Evolutionary conservation across 2,329 filamentous ascomycete species (phyloP), one percentile per base, ranked within the genome.

Genomic region (Ascochyta fabae): DNA sequence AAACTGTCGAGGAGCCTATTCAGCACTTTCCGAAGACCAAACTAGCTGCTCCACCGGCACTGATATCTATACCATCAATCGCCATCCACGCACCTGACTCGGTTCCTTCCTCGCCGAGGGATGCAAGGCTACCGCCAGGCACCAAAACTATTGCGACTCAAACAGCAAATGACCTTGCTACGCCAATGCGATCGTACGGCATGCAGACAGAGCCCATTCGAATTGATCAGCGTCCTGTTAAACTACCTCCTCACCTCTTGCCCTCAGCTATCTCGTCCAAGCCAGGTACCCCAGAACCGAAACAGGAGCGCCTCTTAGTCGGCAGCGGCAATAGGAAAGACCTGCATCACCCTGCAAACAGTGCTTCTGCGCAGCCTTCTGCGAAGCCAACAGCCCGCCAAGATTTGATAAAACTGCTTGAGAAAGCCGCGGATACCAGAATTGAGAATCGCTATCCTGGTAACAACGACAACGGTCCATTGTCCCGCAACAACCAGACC

Each of bases 141-240:
- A 88, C 86, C 6, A 97, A 92, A 73, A 92, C 92, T 75, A 87
- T 89, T 60, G 88, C 87, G 16, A 94, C 89, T 67, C 95, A 99
- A 75, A 92, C 92, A 24, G 82, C 83, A 34, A 79, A 86, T 44
- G 74, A 81, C 10, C 68, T 80, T 33, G 66, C 80, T 9, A 71
- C 75, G 24, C 73, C 78, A 16, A 80, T 80, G 62, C 79, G 78
- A 36, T 88, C 83, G 52, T 81, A 77, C 41, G 86, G 84, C 2
- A 83, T 93, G 54, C 95, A 99, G 79, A 99, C 95, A 0, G 93
- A 98, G 65, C 90, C 91, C 56, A 97, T 98, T 54, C 86, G 91
- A 51, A 85, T 96, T 6, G 93, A 96, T 70, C 86, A 86, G 77
- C 86, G 92, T 58, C 79, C 91, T 40, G 85, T 89, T 58, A 88